phyloP scores from a whole-genome alignment of 2,329 filamentous ascomycete species.

The Fonsecaea erecta region DNA sequence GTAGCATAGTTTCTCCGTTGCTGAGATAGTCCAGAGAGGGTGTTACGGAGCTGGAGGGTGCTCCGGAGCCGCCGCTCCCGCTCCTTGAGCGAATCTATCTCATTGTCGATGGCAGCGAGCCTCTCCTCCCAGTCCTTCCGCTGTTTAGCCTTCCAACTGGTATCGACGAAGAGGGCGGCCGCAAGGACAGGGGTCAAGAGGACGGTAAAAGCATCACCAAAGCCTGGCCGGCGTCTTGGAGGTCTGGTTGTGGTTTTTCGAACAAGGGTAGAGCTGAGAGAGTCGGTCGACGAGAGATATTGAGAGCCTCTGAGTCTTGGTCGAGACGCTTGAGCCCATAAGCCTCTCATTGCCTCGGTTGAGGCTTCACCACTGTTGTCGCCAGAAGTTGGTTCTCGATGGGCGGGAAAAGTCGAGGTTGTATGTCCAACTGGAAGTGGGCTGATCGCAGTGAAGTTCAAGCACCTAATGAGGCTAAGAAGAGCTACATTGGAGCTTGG shows the following conservation, averaged over 20 bases:
- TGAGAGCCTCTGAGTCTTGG: constrained; percentile 28
- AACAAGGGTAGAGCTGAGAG: constrained; percentile 19
- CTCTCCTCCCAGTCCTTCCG: constrained; percentile 37
- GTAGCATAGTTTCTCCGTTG: constrained; percentile 32
- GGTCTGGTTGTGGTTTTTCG: constrained; percentile 31
- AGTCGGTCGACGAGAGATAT: constrained; percentile 16
- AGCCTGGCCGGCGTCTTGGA: constrained; percentile 28
- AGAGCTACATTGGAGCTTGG: constrained; percentile 9
- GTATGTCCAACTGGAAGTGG: constrained; percentile 14
- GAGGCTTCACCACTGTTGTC: neutral
- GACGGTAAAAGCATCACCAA: constrained; percentile 36
- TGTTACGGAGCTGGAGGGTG: constrained; percentile 26
- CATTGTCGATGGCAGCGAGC: constrained; percentile 29
- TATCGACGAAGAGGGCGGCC: constrained; percentile 34
- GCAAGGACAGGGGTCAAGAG: constrained; percentile 35
- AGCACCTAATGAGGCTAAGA: neutral
- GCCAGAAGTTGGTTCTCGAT: constrained; percentile 8
- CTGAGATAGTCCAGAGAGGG: constrained; percentile 16
- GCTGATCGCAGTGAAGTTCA: constrained; percentile 10
- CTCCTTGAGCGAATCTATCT: constrained; percentile 31
- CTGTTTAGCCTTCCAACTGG: constrained; percentile 35
- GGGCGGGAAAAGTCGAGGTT: neutral
- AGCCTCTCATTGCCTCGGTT: constrained; percentile 31
- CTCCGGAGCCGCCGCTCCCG: constrained; percentile 28
- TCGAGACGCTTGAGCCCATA: constrained; percentile 34